phyloP scores from a whole-genome alignment of 345 rosid species.

The Anastatica hierochuntica region DNA sequence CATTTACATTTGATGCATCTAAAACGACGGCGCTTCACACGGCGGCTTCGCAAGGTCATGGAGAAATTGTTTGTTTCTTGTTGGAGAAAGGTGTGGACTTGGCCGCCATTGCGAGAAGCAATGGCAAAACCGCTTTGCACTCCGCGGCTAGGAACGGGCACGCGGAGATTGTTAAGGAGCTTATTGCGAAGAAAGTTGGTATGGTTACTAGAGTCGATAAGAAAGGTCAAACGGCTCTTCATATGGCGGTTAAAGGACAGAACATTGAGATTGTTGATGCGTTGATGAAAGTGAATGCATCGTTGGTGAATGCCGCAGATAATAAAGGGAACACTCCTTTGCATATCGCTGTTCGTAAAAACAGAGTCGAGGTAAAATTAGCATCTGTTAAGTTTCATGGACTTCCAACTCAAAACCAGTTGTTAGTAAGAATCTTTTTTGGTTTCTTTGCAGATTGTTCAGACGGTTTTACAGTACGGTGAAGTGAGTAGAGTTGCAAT shows the following conservation, averaged over 20 bases:
- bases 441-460: conserved; percentile 46
- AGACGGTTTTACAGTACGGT: conserved; percentile 6
- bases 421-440: not conserved
- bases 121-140: conserved; percentile 77
- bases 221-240: conserved; percentile 85
- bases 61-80: conserved; percentile 50
- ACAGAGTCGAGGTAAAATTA: conserved; percentile 50
- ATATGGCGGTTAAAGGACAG: conserved; percentile 93
- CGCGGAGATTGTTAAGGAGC: conserved; percentile 54
- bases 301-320: conserved; percentile 57
- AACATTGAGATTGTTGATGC: conserved; percentile 45
- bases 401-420: too few species aligned
- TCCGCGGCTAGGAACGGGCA: conserved; percentile 88
- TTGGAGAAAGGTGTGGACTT: conserved; percentile 51
- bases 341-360: conserved; percentile 70
- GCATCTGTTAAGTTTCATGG: too few species aligned
- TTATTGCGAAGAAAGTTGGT: conserved; percentile 45
- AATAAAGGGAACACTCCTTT: conserved; percentile 71
- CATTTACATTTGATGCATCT: conserved; percentile 60
- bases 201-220: conserved; percentile 48
- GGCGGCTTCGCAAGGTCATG: conserved; percentile 62
- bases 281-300: conserved; percentile 37
- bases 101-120: conserved; percentile 52
- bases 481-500: conserved; percentile 44
- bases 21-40: conserved; percentile 78